Conservation (phyloP, 257 asterid genomes). For the Ophiorrhiza pumila region DNA sequence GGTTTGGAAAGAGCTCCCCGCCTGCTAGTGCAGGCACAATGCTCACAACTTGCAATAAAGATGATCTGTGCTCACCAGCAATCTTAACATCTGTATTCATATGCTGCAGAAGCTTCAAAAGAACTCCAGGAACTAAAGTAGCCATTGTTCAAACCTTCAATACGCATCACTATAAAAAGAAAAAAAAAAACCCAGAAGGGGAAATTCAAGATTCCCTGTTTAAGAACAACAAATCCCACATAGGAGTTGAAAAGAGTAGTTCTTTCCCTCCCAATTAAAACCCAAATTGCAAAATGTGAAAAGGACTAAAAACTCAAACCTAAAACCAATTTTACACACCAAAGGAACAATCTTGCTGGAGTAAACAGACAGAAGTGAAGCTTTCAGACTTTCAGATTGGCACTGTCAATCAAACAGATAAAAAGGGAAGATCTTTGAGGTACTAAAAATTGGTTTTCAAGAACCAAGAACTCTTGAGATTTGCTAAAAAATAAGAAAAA, state of each 20-base stretch:
- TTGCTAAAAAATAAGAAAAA: too few relatives aligned
- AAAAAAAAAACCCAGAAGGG: slow-evolving; percentile 28
- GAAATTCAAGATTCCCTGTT: slow-evolving; percentile 21
- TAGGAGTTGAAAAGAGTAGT: slow-evolving; percentile 4
- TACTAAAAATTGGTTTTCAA: slow-evolving; percentile 6
- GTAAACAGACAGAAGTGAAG: neutral
- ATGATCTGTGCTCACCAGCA: slow-evolving; percentile 97
- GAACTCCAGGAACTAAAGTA: slow-evolving; percentile 82
- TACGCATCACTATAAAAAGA: slow-evolving; percentile 35
- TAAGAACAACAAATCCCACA: slow-evolving; percentile 9
- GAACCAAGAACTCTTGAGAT: slow-evolving; percentile 24
- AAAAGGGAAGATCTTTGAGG: slow-evolving; percentile 9
- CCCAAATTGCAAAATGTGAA: neutral
- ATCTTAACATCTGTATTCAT: slow-evolving; percentile 94
- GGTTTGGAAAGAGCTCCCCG: slow-evolving; percentile 90
- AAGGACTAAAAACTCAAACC: neutral
- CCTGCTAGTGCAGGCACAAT: slow-evolving; percentile 96
- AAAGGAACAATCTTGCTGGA: slow-evolving; percentile 5
- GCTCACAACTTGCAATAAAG: slow-evolving; percentile 84
- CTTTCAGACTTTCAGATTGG: neutral
- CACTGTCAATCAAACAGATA: slow-evolving; percentile 23
- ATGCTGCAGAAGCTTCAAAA: slow-evolving; percentile 92
- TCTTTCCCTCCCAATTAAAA: neutral
- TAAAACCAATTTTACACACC: neutral
- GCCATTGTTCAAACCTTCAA: slow-evolving; percentile 56